Evolutionary conservation across 495 filamentous ascomycete species (phyloP).

Genomic region (Parathielavia appendiculata): DNA sequence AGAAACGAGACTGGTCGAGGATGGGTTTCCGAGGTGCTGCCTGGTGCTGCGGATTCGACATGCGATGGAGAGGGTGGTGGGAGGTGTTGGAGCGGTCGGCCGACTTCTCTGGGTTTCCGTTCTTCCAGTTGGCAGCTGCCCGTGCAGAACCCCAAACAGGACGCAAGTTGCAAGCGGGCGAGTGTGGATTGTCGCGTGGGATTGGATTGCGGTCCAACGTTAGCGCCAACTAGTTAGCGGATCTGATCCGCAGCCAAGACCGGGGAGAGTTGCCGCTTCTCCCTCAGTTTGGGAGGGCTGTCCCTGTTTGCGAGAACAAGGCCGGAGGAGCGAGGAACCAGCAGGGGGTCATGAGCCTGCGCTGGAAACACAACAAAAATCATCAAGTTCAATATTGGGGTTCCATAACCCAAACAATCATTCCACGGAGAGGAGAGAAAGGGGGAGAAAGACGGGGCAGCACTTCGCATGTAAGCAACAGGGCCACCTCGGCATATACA

Average conservation of each 20-base stretch:
- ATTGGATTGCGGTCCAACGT: conserved; percentile 13
- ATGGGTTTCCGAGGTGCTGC: neutral
- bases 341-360: too few relatives aligned
- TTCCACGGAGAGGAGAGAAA: neutral
- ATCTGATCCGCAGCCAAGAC: conserved; percentile 10
- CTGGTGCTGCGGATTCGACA: neutral
- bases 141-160: neutral
- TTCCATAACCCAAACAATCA: too few relatives aligned
- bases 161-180: neutral
- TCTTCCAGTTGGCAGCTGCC: neutral
- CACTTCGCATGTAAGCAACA: neutral
- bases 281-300: neutral
- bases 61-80: neutral
- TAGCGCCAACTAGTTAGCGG: conserved; percentile 5
- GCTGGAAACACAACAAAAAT: too few relatives aligned
- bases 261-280: neutral
- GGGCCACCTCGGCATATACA: neutral
- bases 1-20: neutral
- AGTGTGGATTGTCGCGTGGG: conserved; percentile 8
- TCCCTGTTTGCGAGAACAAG: too few relatives aligned
- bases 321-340: too few relatives aligned
- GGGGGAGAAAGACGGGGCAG: neutral
- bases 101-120: conserved; percentile 3
- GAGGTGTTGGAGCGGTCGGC: neutral
- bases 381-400: too few relatives aligned